These are phyloP conservation scores for Rubus parviflorus DNA, from an alignment of 306 rosid species.

Conservation along the genomic window DNA sequence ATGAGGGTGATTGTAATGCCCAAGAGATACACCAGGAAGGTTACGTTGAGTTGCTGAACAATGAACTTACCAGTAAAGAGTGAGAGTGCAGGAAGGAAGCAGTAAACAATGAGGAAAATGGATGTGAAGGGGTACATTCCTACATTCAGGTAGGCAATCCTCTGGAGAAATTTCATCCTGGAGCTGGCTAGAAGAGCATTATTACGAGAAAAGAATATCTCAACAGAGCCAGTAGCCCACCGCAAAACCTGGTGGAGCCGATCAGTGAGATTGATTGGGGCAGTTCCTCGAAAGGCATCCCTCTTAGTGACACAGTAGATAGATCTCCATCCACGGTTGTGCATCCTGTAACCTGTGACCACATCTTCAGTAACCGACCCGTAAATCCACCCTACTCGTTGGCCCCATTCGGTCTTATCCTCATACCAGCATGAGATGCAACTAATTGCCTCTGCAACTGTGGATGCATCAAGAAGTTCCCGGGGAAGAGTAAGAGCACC, in stretches of 20 bases:
- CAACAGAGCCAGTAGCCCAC: slow-evolving; percentile 90
- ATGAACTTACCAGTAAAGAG: slow-evolving; percentile 70
- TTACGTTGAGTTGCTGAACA: slow-evolving; percentile 54
- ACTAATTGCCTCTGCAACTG: slow-evolving; percentile 65
- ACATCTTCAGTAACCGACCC: slow-evolving; percentile 86
- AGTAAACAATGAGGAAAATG: slow-evolving; percentile 67
- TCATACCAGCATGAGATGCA: slow-evolving; percentile 81
- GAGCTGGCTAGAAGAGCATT: slow-evolving; percentile 64
- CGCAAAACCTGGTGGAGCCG: slow-evolving; percentile 78
- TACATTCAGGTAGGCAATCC: slow-evolving; percentile 72
- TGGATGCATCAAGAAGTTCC: slow-evolving; percentile 54
- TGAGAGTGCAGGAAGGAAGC: slow-evolving; percentile 82
- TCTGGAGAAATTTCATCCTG: slow-evolving; percentile 57
- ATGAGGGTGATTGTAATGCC: slow-evolving; percentile 67
- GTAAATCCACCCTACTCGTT: slow-evolving; percentile 71
- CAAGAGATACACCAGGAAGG: slow-evolving; percentile 62
- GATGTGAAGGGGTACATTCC: slow-evolving; percentile 85
- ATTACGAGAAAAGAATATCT: slow-evolving; percentile 78
- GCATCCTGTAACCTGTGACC: slow-evolving; percentile 82
- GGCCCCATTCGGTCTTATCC: slow-evolving; percentile 81
- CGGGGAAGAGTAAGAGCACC: slow-evolving; percentile 66
- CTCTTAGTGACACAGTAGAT: slow-evolving; percentile 73
- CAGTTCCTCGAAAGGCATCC: slow-evolving; percentile 77
- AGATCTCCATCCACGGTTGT: slow-evolving; percentile 80
- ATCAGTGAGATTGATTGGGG: slow-evolving; percentile 78